Base-by-base conservation (phyloP, 2,329 filamentous ascomycete species). In the Colletotrichum limetticola region DNA sequence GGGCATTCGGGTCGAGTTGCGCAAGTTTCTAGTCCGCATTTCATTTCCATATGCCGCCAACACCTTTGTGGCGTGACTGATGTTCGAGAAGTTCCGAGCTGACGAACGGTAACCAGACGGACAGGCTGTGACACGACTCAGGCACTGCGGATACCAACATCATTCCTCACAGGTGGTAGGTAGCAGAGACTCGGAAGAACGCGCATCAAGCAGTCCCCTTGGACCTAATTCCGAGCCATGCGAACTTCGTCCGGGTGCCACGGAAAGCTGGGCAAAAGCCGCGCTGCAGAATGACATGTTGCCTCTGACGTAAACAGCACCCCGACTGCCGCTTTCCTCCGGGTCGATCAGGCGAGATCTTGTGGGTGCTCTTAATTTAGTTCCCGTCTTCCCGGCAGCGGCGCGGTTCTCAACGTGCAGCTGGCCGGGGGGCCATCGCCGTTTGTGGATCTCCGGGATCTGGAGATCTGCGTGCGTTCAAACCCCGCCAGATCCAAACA, bases 371-470 rank as follows among this genome's bases (percentile, higher is more conserved):
- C 37, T 60, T 69, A 37, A 37, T 37, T 24, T 68, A 60, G 61
- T 32, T 64, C 68, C 68, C 68, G 68, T 68, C 42, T 26, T 74
- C 58, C 68, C 68, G 63, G 52, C 52, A 28, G 32, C 42, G 42
- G 42, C 19, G 56, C 14, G 24, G 46, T 32, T 35, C 22, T 14
- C 14, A 35, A 55, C 37, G 24, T 64, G 53, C 42, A 42, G 46
- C 59, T 32, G 66, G 53, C 46, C 68, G 52, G 49, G 12, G 12
- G 64, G 42, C 37, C 30, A 46, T 59, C 32, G 63, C 52, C 63
- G 67, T 30, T 35, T 49, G 68, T 64, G 71, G 63, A 65, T 30
- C 24, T 49, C 57, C 68, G 71, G 71, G 71, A 22, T 73, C 67
- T 73, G 66, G 35, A 58, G 61, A 56, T 19, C 26, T 58, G 19